Conservation (phyloP, 192 early-diverging fungal species). For the Podila verticillata region DNA sequence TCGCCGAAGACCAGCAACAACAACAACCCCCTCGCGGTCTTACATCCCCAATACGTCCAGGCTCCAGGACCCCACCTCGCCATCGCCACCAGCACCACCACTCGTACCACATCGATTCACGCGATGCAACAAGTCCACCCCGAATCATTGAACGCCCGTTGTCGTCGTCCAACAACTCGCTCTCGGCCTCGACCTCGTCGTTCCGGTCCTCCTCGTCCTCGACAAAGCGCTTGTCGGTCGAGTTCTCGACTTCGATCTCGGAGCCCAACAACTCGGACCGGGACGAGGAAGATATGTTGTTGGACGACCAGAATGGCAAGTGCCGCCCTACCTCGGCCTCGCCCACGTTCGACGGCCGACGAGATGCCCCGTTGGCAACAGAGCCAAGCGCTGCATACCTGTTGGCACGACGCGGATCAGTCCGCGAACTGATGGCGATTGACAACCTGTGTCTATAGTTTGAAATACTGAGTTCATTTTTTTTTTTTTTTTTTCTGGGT, state of each 20-base stretch:
- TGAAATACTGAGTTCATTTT: background rate
- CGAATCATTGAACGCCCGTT: background rate
- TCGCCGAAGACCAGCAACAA: background rate
- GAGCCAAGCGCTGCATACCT: slow-evolving; percentile 26
- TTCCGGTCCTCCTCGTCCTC: slow-evolving; percentile 1
- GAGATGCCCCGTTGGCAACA: background rate
- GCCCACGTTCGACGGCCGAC: background rate
- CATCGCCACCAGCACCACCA: slow-evolving; percentile 17
- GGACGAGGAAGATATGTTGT: slow-evolving; percentile 23
- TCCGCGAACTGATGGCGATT: slow-evolving; percentile 47
- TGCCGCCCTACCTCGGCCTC: background rate
- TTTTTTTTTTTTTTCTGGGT: background rate
- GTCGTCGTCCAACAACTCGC: background rate
- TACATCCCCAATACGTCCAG: background rate
- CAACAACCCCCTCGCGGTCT: background rate
- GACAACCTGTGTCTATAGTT: slow-evolving; percentile 33
- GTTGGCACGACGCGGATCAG: slow-evolving; percentile 36
- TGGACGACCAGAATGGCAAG: slow-evolving; percentile 13
- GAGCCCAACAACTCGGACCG: slow-evolving; percentile 25
- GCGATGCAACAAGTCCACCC: slow-evolving; percentile 4
- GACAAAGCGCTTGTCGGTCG: slow-evolving; percentile 36
- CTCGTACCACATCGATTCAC: slow-evolving; percentile 39
- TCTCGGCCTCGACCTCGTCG: background rate
- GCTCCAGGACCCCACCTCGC: background rate
- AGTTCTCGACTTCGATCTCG: slow-evolving; percentile 24